Conservation (phyloP, 2,329 filamentous ascomycete genomes). For the Colletotrichum theobromicola region DNA sequence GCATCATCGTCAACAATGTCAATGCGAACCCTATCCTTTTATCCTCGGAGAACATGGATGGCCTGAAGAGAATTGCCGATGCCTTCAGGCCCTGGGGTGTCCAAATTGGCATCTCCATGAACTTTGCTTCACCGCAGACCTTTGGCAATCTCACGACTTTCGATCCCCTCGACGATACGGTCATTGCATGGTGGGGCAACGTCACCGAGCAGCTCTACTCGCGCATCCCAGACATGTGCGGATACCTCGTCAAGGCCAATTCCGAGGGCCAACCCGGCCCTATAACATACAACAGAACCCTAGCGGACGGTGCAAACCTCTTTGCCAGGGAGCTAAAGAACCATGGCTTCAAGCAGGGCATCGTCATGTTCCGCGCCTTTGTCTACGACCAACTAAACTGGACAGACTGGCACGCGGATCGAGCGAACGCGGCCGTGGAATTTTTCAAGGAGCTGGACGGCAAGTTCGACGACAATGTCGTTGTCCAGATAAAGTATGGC, state of each 20-base stretch:
- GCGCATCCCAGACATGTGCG: conserved; percentile 69
- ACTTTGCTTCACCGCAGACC: conserved; percentile 68
- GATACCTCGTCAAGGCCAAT: conserved; percentile 74
- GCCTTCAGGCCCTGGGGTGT: conserved; percentile 71
- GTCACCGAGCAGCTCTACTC: conserved; percentile 65
- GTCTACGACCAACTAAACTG: conserved; percentile 67
- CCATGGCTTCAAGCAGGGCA: conserved; percentile 51
- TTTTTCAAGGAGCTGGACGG: conserved; percentile 70
- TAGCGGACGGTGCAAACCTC: conserved; percentile 71
- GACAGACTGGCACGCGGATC: conserved; percentile 68
- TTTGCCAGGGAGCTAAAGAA: conserved; percentile 65
- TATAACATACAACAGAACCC: conserved; percentile 71
- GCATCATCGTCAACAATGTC: conserved; percentile 73
- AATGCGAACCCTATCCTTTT: conserved; percentile 69
- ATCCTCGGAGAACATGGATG: conserved; percentile 61
- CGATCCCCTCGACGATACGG: conserved; percentile 66
- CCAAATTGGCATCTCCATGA: conserved; percentile 68
- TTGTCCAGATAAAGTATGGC: conserved; percentile 77
- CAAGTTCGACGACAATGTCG: conserved; percentile 72
- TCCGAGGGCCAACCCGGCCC: conserved; percentile 76
- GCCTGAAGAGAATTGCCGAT: conserved; percentile 67
- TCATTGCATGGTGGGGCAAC: conserved; percentile 67
- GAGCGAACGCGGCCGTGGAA: conserved; percentile 72
- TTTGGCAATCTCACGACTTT: conserved; percentile 64
- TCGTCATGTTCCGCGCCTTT: conserved; percentile 75